Evolutionary conservation across 176 grass and related monocot species (phyloP).

Genomic region (Chrysopogon serrulatus): DNA sequence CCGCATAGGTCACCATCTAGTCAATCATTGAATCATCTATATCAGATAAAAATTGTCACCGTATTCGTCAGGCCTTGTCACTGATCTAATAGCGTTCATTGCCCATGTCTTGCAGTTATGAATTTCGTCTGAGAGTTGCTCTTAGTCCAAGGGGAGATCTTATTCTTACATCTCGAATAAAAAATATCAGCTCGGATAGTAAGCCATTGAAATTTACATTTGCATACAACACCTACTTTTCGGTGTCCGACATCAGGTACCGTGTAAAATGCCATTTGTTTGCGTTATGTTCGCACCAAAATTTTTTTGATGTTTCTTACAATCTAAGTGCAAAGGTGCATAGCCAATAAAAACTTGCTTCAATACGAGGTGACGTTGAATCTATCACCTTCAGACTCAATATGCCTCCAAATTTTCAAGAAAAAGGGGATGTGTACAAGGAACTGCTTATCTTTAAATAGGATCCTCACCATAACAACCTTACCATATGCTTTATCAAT

Average conservation of each 20-base stretch:
- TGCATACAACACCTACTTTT: constrained; percentile 75
- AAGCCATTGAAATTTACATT: constrained; percentile 85
- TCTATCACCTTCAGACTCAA: background rate
- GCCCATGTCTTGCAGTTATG: constrained; percentile 47
- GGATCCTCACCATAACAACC: background rate
- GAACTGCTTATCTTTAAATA: background rate
- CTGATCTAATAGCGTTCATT: constrained; percentile 3
- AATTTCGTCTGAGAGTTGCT: constrained; percentile 70
- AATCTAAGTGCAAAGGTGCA: background rate
- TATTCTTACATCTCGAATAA: constrained; percentile 63
- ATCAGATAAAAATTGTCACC: background rate
- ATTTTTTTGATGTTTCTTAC: background rate
- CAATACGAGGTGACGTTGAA: background rate
- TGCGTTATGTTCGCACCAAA: background rate
- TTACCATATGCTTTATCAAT: background rate
- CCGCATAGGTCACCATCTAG: constrained; percentile 58
- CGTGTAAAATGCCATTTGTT: background rate
- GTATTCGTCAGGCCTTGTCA: background rate
- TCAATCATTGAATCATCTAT: constrained; percentile 10
- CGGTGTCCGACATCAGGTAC: constrained; percentile 85
- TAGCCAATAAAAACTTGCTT: background rate
- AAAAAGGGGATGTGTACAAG: background rate
- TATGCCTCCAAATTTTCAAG: background rate
- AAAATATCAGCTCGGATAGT: constrained; percentile 54
- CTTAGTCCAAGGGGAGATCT: constrained; percentile 66